Evolutionary conservation across 2,329 filamentous ascomycete species (phyloP).

Genomic region (Arthrobotrys iridis): DNA sequence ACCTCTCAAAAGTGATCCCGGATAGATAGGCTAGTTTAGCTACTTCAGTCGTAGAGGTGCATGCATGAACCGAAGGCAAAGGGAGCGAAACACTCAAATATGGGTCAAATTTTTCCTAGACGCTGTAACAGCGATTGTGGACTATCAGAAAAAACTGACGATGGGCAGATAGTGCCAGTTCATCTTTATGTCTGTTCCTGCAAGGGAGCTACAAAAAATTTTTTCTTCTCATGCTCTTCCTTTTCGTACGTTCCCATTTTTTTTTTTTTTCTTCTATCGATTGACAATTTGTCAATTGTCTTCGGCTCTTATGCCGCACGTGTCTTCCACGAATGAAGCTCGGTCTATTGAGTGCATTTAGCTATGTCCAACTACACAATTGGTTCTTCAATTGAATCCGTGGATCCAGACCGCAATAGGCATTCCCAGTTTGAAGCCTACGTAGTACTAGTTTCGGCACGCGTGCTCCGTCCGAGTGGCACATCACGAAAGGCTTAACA

Average conservation of each 20-base stretch:
- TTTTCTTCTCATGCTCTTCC: slow-evolving; percentile 14
- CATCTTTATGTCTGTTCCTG: slow-evolving; percentile 3
- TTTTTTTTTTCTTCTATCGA: slow-evolving; percentile 13
- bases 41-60: slow-evolving; percentile 12
- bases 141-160: background rate
- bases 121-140: background rate
- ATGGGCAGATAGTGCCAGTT: background rate
- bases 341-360: slow-evolving; percentile 2
- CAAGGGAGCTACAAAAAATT: slow-evolving; percentile 2
- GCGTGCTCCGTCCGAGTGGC: slow-evolving; percentile 27
- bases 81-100: background rate
- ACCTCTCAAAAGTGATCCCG: slow-evolving; percentile 23
- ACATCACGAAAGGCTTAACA: slow-evolving; percentile 44
- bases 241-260: background rate
- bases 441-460: background rate
- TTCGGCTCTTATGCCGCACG: slow-evolving; percentile 6
- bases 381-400: too few species aligned
- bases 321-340: slow-evolving; percentile 11
- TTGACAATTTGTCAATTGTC: slow-evolving; percentile 17
- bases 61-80: slow-evolving; percentile 8
- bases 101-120: background rate
- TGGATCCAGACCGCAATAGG: too few species aligned
- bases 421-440: background rate
- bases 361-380: slow-evolving; percentile 12
- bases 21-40: slow-evolving; percentile 6